These are phyloP conservation scores for Clarireedia homoeocarpa DNA, from an alignment of 2,329 filamentous ascomycete species.

Conservation along the genomic window DNA sequence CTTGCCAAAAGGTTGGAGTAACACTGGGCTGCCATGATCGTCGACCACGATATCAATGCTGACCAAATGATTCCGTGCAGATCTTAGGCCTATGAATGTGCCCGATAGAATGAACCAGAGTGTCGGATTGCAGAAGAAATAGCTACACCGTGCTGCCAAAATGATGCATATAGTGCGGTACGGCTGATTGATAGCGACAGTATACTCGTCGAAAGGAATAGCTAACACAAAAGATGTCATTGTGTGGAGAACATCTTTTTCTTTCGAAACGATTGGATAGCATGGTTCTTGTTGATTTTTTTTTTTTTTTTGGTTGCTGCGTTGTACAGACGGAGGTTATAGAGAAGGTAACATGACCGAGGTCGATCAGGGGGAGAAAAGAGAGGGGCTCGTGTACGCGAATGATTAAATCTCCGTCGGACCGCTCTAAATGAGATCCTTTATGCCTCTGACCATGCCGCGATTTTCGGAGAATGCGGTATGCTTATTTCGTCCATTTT, in stretches of 20 bases:
- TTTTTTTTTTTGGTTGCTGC: neutral
- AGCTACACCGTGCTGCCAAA: too few species aligned
- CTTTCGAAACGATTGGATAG: neutral
- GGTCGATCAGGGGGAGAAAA: constrained; percentile 6
- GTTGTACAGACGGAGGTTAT: neutral
- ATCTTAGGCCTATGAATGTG: neutral
- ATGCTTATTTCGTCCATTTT: neutral
- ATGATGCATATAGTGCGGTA: too few species aligned
- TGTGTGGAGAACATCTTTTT: too few species aligned
- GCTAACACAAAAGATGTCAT: too few species aligned
- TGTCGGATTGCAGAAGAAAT: constrained; percentile 14
- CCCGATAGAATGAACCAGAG: constrained; percentile 13
- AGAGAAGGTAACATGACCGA: constrained; percentile 2
- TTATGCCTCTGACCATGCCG: constrained; percentile 14
- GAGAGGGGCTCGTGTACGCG: constrained; percentile 16
- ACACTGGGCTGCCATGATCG: constrained; percentile 15
- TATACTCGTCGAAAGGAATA: too few species aligned
- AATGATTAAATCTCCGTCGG: constrained; percentile 20
- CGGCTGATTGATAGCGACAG: too few species aligned
- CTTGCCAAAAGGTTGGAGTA: neutral
- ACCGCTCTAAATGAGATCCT: constrained; percentile 19
- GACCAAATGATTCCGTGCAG: constrained; percentile 1
- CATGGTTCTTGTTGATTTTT: neutral
- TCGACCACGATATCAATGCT: constrained; percentile 10
- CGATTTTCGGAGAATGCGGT: neutral